phyloP scores from a whole-genome alignment of 257 asterid genomes.

The Penstemon eatonii region DNA sequence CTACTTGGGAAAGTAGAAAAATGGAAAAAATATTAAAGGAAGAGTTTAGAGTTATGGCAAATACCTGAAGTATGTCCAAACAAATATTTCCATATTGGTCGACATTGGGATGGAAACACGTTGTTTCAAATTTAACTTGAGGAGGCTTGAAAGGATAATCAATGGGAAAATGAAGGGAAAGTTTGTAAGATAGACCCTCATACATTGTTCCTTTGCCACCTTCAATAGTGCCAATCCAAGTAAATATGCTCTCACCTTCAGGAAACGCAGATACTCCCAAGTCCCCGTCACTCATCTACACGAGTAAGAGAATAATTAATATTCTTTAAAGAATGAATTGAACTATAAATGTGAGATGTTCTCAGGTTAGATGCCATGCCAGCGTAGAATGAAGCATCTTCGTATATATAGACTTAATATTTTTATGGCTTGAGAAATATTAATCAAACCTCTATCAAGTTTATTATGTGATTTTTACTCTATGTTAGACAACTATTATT shows the following conservation, averaged over 20 bases:
- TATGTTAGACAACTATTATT: neutral
- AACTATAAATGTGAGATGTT: neutral
- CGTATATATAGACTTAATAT: too few relatives aligned
- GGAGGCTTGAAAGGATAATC: slow-evolving; percentile 87
- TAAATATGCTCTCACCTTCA: slow-evolving; percentile 66
- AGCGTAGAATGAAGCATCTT: neutral
- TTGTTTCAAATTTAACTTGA: slow-evolving; percentile 68
- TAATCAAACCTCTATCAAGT: neutral
- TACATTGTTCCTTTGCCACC: slow-evolving; percentile 70
- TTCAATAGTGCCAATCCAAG: slow-evolving; percentile 67
- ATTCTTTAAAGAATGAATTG: neutral
- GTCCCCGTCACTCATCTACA: slow-evolving; percentile 65
- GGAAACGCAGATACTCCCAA: slow-evolving; percentile 75
- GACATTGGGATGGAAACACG: slow-evolving; percentile 78
- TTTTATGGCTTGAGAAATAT: neutral
- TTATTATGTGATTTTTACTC: too few relatives aligned
- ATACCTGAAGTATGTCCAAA: slow-evolving; percentile 76
- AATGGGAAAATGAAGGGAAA: slow-evolving; percentile 60
- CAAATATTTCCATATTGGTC: slow-evolving; percentile 71
- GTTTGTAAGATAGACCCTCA: slow-evolving; percentile 61
- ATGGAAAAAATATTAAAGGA: neutral
- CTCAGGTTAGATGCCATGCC: neutral
- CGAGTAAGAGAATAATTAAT: neutral
- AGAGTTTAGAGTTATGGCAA: neutral
- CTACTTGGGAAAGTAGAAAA: neutral